Base-by-base conservation (phyloP, 108 stramenopile genomes). In the Pseudonitzschia pungens region DNA sequence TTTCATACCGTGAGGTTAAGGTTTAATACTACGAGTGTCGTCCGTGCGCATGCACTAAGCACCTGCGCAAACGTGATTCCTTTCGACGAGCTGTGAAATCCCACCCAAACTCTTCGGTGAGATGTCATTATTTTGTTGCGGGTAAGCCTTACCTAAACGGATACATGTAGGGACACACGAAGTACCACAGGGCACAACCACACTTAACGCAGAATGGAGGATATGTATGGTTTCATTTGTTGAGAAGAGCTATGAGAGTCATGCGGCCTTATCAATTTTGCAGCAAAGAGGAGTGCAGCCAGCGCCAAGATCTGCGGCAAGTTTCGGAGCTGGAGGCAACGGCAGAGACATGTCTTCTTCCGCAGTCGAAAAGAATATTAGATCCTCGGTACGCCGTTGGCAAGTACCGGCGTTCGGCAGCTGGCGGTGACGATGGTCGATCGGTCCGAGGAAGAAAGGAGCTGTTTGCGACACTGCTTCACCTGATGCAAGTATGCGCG, bases 331-430 rank as follows among this genome's bases (percentile, higher is more conserved):
- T 82, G 12, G 84, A 86, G 69, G 79, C 79, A 12, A 80, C 83
- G 6, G 20, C 63, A 16, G 72, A 69, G 73, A 84, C 72, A 1
- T 60, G 48, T 40, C 42, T 42, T 57, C 52, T 65, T 14, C 50
- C 69, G 10, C 59, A 63, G 43, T 40, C 36, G 44, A 68, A 77
- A 64, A 75, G 81, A 20, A 60, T 68, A 7, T 43, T 81, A 42
- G 85, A 86, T 73, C 80, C 82, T 12, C 15, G 43, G 1, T 45
- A 79, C 18, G 79, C 82, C 28, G 59, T 86, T 7, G 40, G 60
- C 29, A 83, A 81, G 60, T 86, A 83, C 51, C 66, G 79, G 55
- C 79, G 85, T 27, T 83, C 85, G 70, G 85, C 85, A 20, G 85
- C 85, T 20, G 85, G 79, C n/a, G 59, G 43, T 0, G 58, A 44